These are phyloP conservation scores for Passiflora organensis DNA, from an alignment of 345 rosid species.

Conservation along the genomic window DNA sequence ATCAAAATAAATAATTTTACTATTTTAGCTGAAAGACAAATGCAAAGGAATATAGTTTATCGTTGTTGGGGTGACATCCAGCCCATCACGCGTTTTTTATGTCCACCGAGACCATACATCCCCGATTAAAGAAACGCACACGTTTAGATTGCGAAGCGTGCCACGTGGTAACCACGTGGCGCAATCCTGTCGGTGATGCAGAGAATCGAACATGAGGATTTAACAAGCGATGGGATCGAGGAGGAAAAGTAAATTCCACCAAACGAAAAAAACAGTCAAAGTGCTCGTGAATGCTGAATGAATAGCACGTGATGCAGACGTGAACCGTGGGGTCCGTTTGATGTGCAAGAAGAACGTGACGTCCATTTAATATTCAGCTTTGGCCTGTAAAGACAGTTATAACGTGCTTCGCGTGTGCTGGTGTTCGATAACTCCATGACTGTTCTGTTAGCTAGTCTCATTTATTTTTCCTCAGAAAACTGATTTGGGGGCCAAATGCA, in stretches of 20 bases:
- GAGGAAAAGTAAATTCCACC: background rate
- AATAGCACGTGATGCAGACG: conserved; percentile 26
- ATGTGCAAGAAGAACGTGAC: conserved; percentile 28
- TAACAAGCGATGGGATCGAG: too few species aligned
- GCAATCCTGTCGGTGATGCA: background rate
- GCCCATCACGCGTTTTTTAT: conserved; percentile 27
- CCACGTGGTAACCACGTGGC: conserved; percentile 32
- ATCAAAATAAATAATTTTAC: too few species aligned
- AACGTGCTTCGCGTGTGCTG: conserved; percentile 20
- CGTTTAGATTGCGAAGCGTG: conserved; percentile 12
- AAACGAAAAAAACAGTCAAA: background rate
- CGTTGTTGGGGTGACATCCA: conserved; percentile 11
- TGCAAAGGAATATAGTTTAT: too few species aligned
- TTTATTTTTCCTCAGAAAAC: background rate
- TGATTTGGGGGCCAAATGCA: too few species aligned
- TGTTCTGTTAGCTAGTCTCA: background rate
- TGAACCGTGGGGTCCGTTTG: conserved; percentile 3
- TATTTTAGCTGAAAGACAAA: too few species aligned
- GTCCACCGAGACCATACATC: too few species aligned
- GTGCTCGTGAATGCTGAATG: conserved; percentile 21
- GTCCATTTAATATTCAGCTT: conserved; percentile 16
- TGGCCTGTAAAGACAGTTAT: background rate
- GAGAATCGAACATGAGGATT: background rate
- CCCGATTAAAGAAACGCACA: too few species aligned
- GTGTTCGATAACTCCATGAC: conserved; percentile 7